phyloP scores from a whole-genome alignment of 2,329 filamentous ascomycete genomes.

The Nigrospora osmanthi region DNA sequence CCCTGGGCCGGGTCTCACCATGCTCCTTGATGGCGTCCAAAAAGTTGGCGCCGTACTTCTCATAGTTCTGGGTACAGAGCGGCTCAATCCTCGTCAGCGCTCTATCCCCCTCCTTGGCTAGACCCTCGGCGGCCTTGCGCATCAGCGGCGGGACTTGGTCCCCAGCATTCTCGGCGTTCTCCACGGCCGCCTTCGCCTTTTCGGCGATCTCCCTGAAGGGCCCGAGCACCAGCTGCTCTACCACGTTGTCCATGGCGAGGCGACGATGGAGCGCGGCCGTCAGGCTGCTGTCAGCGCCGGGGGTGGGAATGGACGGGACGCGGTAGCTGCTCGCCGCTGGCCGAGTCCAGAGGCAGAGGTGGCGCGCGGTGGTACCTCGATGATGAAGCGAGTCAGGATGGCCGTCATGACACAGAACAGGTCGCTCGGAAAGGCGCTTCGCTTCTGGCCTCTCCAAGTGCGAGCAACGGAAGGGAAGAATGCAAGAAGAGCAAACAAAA shows the following conservation, averaged over 20 bases:
- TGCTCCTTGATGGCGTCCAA: constrained; percentile 44
- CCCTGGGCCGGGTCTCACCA: constrained; percentile 27
- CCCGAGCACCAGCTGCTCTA: constrained; percentile 34
- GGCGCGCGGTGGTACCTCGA: too few species aligned
- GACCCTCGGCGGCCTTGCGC: constrained; percentile 39
- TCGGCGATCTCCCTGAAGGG: constrained; percentile 46
- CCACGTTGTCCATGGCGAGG: constrained; percentile 20
- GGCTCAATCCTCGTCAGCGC: constrained; percentile 43
- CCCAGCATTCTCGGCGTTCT: constrained; percentile 34
- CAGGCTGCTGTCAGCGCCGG: too few species aligned
- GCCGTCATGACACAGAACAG: too few species aligned
- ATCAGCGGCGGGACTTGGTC: constrained; percentile 29
- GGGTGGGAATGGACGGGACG: too few species aligned
- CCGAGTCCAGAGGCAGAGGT: too few species aligned
- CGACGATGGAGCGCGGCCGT: background rate
- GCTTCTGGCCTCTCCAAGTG: too few species aligned
- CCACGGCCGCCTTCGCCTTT: constrained; percentile 37
- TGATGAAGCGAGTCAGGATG: too few species aligned
- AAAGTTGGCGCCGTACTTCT: constrained; percentile 42
- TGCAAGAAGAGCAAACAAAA: too few species aligned
- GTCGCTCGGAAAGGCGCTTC: too few species aligned
- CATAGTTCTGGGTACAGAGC: constrained; percentile 37
- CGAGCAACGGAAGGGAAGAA: too few species aligned
- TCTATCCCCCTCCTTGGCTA: constrained; percentile 40
- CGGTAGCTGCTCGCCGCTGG: too few species aligned